Percentiles rank a stretch among this genome's conserved stretches.
Evolutionary conservation across 2,329 filamentous ascomycete species (phyloP).

Genomic region (Cytospora piceicola): DNA sequence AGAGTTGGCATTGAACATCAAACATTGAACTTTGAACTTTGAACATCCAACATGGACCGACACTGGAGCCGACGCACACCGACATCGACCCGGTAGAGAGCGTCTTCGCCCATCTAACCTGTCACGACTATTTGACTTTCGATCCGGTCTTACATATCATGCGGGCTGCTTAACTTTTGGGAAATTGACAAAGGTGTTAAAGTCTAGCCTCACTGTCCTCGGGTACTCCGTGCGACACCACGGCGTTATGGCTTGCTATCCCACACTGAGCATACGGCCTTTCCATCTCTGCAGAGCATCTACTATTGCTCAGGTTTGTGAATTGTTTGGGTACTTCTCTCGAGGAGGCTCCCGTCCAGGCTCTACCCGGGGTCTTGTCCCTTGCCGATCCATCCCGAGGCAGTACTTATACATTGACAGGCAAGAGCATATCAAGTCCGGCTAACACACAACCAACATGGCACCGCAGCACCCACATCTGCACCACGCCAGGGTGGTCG

Average conservation of each 20-base stretch:
- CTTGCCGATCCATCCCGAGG: neutral
- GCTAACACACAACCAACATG: conserved; percentile 1
- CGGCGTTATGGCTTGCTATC: neutral
- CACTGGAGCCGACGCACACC: neutral
- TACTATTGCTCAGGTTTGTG: neutral
- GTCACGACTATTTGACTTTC: neutral
- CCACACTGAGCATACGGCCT: neutral
- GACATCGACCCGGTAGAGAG: neutral
- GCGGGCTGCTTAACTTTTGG: neutral
- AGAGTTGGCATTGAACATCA: neutral
- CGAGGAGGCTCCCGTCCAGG: neutral
- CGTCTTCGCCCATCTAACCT: neutral
- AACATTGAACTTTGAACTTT: neutral
- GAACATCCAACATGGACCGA: neutral
- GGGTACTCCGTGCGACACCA: neutral
- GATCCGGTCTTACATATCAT: neutral
- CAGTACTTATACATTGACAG: neutral
- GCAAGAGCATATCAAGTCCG: neutral
- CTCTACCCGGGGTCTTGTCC: no score
- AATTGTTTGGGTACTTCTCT: neutral
- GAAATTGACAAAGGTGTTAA: neutral
- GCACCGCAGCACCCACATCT: neutral
- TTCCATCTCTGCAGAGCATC: neutral
- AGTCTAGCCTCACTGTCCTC: neutral
- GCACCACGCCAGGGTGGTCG: neutral